Conservation (phyloP, 2,329 filamentous ascomycete species). For the Nannizziopsis arthrosporioides region DNA sequence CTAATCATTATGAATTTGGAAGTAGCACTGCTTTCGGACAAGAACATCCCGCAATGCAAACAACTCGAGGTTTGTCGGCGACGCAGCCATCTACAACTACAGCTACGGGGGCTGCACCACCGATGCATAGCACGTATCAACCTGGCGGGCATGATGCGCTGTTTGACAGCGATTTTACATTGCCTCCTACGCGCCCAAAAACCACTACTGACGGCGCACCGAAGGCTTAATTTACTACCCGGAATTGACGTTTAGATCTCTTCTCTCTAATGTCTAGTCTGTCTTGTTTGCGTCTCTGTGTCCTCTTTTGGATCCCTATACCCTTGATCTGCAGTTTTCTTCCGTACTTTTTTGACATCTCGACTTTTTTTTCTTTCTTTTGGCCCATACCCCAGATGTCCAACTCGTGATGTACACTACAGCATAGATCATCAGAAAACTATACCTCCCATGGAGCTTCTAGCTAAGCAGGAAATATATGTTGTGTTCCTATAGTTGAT, state of each 20-base stretch:
- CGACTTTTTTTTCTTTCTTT: no score
- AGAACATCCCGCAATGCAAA: not conserved
- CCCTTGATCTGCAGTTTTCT: no score
- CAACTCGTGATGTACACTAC: no score
- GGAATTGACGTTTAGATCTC: not conserved
- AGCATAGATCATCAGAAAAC: no score
- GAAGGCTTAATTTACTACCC: not conserved
- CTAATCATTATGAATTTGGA: not conserved
- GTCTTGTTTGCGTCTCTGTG: no score
- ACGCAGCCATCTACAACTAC: not conserved
- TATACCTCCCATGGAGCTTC: no score
- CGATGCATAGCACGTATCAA: constrained; percentile 6
- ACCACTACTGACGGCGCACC: not conserved
- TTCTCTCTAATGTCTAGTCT: no score
- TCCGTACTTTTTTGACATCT: no score
- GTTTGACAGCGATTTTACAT: constrained; percentile 6
- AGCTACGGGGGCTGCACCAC: not conserved
- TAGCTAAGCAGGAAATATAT: not conserved
- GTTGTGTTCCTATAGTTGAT: no score
- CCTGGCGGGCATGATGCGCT: constrained; percentile 4
- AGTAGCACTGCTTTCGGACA: not conserved
- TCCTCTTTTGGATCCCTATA: no score
- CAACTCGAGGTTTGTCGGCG: not conserved
- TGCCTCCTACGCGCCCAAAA: not conserved
- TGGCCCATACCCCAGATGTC: no score